Percentiles rank a stretch among this genome's conserved stretches.
Conservation (phyloP, 176 grass and related monocot genomes). For the Eremochloa ophiuroides region DNA sequence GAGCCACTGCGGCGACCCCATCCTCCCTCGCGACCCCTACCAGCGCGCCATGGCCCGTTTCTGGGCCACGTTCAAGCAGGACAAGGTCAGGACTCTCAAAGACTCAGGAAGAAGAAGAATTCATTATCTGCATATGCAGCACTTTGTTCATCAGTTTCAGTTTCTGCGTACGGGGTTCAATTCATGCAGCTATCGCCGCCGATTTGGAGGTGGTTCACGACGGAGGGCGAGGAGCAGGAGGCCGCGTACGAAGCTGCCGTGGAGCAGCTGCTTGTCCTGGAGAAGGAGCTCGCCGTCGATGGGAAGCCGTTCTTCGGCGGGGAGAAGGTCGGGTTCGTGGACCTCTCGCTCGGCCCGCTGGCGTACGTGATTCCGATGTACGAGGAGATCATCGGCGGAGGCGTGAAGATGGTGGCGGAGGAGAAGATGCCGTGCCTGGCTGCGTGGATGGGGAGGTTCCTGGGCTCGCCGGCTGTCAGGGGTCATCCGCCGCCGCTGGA, state of each 20-base stretch:
- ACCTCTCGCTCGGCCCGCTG: conserved; percentile 26
- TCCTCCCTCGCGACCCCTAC: conserved; percentile 35
- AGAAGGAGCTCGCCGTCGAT: conserved; percentile 10
- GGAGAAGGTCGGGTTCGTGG: conserved; percentile 18
- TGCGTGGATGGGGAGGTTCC: conserved; percentile 36
- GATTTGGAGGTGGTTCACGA: conserved; percentile 44
- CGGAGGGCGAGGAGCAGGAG: conserved; percentile 8
- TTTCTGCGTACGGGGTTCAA: no score
- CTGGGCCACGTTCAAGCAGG: background rate
- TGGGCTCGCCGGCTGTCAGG: conserved; percentile 11
- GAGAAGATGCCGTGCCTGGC: conserved; percentile 12
- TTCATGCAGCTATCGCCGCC: conserved; percentile 29
- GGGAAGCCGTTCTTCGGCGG: conserved; percentile 35
- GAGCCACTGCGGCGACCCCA: background rate
- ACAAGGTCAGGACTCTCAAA: background rate
- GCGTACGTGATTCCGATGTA: conserved; percentile 29
- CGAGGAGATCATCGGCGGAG: conserved; percentile 22
- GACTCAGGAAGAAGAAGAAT: background rate
- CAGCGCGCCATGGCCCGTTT: conserved; percentile 35
- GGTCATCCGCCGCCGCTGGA: conserved; percentile 26
- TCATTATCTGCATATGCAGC: no score
- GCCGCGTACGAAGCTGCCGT: background rate
- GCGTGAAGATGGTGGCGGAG: background rate
- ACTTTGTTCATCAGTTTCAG: background rate
- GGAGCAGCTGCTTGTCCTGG: conserved; percentile 30